These are phyloP conservation scores for Fusarium secorum DNA, from an alignment of 2,329 filamentous ascomycete genomes.

Conservation along the genomic window DNA sequence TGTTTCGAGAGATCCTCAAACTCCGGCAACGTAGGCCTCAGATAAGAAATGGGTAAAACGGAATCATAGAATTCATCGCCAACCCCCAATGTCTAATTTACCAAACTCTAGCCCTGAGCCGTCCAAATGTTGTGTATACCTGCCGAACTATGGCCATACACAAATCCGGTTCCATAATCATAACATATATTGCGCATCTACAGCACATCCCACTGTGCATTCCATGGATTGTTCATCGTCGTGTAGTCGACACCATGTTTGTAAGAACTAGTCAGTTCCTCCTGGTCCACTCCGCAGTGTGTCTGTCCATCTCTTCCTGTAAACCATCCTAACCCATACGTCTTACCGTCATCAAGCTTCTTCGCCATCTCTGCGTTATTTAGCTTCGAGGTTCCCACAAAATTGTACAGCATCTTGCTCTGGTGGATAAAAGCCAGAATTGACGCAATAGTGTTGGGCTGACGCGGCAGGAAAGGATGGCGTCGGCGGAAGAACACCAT, in stretches of 20 bases:
- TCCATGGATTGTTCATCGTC: slow-evolving; percentile 62
- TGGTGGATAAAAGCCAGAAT: slow-evolving; percentile 82
- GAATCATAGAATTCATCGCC: slow-evolving; percentile 19
- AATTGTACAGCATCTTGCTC: slow-evolving; percentile 79
- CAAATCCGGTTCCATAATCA: slow-evolving; percentile 19
- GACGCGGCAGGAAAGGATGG: slow-evolving; percentile 76
- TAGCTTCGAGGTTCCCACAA: slow-evolving; percentile 73
- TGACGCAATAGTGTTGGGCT: slow-evolving; percentile 80
- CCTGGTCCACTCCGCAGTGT: slow-evolving; percentile 81
- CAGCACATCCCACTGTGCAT: slow-evolving; percentile 51
- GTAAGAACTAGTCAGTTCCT: slow-evolving; percentile 72
- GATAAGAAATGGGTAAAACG: not conserved
- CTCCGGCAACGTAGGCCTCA: not conserved
- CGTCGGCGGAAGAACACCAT: slow-evolving; percentile 69
- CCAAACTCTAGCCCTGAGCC: slow-evolving; percentile 8
- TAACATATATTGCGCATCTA: slow-evolving; percentile 26
- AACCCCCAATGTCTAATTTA: slow-evolving; percentile 22
- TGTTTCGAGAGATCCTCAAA: slow-evolving; percentile 11
- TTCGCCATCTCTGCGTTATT: slow-evolving; percentile 68
- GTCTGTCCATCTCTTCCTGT: slow-evolving; percentile 73
- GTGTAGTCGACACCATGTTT: slow-evolving; percentile 66
- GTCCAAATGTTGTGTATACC: slow-evolving; percentile 5
- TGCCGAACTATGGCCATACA: slow-evolving; percentile 12
- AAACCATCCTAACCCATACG: slow-evolving; percentile 82
- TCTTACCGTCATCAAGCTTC: slow-evolving; percentile 66